Conservation (phyloP, 2,329 filamentous ascomycete species). For the Colletotrichum tabaci region DNA sequence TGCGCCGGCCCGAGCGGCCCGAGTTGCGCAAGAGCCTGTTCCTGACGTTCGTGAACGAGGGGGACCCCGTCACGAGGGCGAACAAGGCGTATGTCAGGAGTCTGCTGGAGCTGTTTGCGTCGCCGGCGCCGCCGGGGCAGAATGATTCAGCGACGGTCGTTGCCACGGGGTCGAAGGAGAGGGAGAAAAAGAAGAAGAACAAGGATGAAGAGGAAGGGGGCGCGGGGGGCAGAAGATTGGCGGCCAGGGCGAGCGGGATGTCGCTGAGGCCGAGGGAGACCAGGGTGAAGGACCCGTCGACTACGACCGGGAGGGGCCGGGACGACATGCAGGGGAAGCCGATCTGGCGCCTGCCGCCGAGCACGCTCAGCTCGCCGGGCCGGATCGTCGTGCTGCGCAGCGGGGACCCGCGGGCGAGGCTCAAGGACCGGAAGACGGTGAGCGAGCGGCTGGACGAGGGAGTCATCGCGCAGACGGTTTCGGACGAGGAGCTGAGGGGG, state of each 20-base stretch:
- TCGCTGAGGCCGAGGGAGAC: slow-evolving; percentile 16
- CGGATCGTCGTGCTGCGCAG: slow-evolving; percentile 76
- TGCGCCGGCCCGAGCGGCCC: slow-evolving; percentile 69
- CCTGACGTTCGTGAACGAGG: slow-evolving; percentile 86
- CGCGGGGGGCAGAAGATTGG: slow-evolving; percentile 12
- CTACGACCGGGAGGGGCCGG: slow-evolving; percentile 44
- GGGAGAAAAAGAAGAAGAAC: slow-evolving; percentile 33
- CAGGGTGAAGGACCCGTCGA: slow-evolving; percentile 32
- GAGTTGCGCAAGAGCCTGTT: slow-evolving; percentile 79
- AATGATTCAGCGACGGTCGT: slow-evolving; percentile 8
- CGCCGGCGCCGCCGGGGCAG: slow-evolving; percentile 63
- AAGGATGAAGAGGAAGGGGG: slow-evolving; percentile 37
- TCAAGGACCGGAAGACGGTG: slow-evolving; percentile 62
- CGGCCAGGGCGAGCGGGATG: slow-evolving; percentile 16
- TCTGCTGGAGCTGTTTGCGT: slow-evolving; percentile 79
- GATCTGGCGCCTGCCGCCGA: slow-evolving; percentile 76
- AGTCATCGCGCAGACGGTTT: slow-evolving; percentile 78
- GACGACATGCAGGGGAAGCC: slow-evolving; percentile 49
- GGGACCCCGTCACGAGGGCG: slow-evolving; percentile 83
- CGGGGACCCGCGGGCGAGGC: slow-evolving; percentile 56
- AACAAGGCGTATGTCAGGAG: slow-evolving; percentile 83
- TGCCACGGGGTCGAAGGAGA: slow-evolving; percentile 23
- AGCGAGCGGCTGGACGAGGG: slow-evolving; percentile 68
- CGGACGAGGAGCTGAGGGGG: slow-evolving; percentile 76
- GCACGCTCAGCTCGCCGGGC: slow-evolving; percentile 79